Evolutionary conservation across 2,329 filamentous ascomycete species (phyloP), one percentile per base, ranked within the genome.

Genomic region (Aspergillus brunneoviolaceus): DNA sequence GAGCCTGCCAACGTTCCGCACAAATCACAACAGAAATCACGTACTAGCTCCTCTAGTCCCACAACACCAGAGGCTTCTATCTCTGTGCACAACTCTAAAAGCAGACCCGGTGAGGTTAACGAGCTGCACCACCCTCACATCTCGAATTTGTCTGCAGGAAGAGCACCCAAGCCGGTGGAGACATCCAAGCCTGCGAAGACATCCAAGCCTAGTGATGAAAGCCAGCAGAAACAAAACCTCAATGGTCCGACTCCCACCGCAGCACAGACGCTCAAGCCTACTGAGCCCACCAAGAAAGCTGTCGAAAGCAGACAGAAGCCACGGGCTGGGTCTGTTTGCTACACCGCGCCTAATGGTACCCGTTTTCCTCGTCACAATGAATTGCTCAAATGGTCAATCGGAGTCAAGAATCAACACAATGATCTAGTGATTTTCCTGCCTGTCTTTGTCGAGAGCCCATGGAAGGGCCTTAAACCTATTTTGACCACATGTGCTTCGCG

Each of bases 341-440:
- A 70, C 59, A 66, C 54, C 52, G 65, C 69, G 29, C 69, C 69
- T 49, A 69, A 63, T 56, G 69, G 70, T 31, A 61, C 59, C 55
- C 60, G 57, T 21, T 56, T 71, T 56, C 14, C 16, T 45, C 57
- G 55, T 45, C 53, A 52, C 9, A 42, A 49, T 11, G 61, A 67
- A 21, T 49, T 69, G 53, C 48, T 42, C 31, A 65, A 55, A 57
- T 49, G 65, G 39, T 61, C 62, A 16, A 25, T 49, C 48, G 69
- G 67, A 55, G 60, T 66, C 33, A 66, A 59, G 25, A 54, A 62
- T 27, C 7, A 48, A 12, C 54, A 39, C 42, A 53, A 51, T 3
- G 58, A 59, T 50, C 59, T 16, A 3, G 51, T 57, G 1, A 68
- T 68, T 55, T 69, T 69, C 42, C 45, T 39, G 3, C 64, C 65